Base-by-base conservation (phyloP, 169 alveolate genomes). In the Plasmodium cynomolgi region DNA sequence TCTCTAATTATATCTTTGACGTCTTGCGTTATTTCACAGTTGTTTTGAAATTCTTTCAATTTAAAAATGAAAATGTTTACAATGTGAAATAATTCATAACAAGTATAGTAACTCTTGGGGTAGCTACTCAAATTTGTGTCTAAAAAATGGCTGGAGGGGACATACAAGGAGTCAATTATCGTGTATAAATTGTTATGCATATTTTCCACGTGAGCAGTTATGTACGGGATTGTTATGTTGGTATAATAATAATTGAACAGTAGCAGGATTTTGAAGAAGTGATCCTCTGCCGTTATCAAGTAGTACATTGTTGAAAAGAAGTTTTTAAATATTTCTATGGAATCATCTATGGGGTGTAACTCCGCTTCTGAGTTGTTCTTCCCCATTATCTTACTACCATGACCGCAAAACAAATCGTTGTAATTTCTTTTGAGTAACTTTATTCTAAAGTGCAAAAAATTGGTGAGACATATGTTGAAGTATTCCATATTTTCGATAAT, bases 401-500 rank as follows among this genome's bases (percentile, higher is more conserved):
- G 82, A 50, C 74, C 79, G 13, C 26, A 8, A 20, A 90, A 29
- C 37, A 80, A 68, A 39, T 90, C 34, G 23, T 90, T 77, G 83
- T 90, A 90, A 80, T 81, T 90, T 62, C 73, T 90, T 41, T 44
- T 81, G 29, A 90, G 26, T 15, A 80, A 56, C 72, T 90, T 90
- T 31, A 80, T 81, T 90, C 91, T 39, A 58, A 80, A 71, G 37
- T 90, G 83, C 15, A 90, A n/a, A 90, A 90, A 81, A 81, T 81
- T 90, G n/a, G 58, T 81, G 47, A 90, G 29, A 81, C 94, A 74
- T 4, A 80, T 80, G 82, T 90, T 90, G 73, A 90, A 90, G 54
- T 90, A 90, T 81, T 90, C 94, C 73, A 81, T 81, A 41, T 71
- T 90, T 90, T 90, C 91, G 34, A 58, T 62, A 81, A 90, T 90